These are phyloP conservation scores for Boechera retrofracta DNA, from an alignment of 345 rosid species.

Conservation along the genomic window DNA sequence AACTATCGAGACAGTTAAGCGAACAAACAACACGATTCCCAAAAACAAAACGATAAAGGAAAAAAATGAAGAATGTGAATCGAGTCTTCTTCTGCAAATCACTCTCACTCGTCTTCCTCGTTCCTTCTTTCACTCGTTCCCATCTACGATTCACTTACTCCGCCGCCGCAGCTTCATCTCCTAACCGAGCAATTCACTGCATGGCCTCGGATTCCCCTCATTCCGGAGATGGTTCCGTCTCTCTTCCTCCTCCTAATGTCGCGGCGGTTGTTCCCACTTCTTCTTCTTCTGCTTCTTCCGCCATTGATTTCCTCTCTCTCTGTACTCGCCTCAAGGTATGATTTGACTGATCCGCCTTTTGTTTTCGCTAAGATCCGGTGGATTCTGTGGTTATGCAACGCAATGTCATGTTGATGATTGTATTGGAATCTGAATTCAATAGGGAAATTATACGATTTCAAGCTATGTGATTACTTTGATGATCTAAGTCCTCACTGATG, in stretches of 20 bases:
- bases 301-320: conserved; percentile 87
- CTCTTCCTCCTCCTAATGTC: conserved; percentile 36
- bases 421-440: background rate
- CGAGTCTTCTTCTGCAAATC: conserved; percentile 56
- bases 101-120: conserved; percentile 49
- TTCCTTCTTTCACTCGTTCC: conserved; percentile 52
- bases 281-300: conserved; percentile 58
- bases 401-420: conserved; percentile 18
- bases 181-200: conserved; percentile 46
- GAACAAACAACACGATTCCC: conserved; percentile 10
- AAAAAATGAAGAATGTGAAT: conserved; percentile 56
- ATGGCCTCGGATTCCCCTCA: conserved; percentile 57
- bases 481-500: background rate
- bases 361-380: background rate
- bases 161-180: conserved; percentile 38
- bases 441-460: background rate
- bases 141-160: conserved; percentile 49
- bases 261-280: conserved; percentile 43
- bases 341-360: background rate
- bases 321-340: conserved; percentile 88
- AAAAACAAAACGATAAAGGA: background rate
- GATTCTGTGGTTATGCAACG: background rate
- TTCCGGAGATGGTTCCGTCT: conserved; percentile 41
- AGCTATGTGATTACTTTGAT: conserved; percentile 4
- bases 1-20: background rate